phyloP scores from a whole-genome alignment of 192 early-diverging fungal genomes.

The Linnemannia elongata region DNA sequence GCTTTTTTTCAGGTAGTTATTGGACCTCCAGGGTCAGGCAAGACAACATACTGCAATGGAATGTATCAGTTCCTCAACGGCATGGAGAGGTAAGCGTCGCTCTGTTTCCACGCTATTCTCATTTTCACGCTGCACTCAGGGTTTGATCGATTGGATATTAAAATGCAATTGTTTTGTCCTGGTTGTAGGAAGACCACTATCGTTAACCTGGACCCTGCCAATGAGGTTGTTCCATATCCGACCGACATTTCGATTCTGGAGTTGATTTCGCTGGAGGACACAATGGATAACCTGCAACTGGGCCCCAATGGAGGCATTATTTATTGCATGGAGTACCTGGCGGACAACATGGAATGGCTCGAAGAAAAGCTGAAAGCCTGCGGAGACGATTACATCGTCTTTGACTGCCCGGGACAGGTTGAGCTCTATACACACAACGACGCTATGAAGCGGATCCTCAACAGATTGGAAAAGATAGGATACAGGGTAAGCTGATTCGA shows the following conservation, averaged over 20 bases:
- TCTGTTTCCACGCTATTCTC: background rate
- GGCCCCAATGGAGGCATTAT: conserved; percentile 98
- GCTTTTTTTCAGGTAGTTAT: conserved; percentile 81
- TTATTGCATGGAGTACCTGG: conserved; percentile 95
- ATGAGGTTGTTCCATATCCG: conserved; percentile 88
- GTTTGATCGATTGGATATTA: background rate
- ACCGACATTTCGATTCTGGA: conserved; percentile 88
- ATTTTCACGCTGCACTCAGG: background rate
- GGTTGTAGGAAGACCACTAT: conserved; percentile 77
- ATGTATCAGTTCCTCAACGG: conserved; percentile 90
- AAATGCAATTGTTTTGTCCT: background rate
- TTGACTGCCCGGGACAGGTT: conserved; percentile 98
- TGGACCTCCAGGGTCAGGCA: conserved; percentile 95
- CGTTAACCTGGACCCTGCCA: conserved; percentile 99
- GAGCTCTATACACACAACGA: conserved; percentile 97
- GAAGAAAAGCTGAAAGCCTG: conserved; percentile 77
- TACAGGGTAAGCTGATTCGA: conserved; percentile 67
- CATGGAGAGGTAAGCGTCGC: conserved; percentile 66
- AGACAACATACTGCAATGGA: conserved; percentile 95
- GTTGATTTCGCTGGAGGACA: conserved; percentile 93
- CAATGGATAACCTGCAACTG: conserved; percentile 88
- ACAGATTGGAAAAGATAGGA: conserved; percentile 75
- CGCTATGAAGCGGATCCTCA: conserved; percentile 83
- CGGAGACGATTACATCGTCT: conserved; percentile 90
- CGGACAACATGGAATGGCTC: conserved; percentile 94